These are phyloP conservation scores for Penicillium sp. DNA, from an alignment of 2,329 filamentous ascomycete genomes.

Conservation along the genomic window DNA sequence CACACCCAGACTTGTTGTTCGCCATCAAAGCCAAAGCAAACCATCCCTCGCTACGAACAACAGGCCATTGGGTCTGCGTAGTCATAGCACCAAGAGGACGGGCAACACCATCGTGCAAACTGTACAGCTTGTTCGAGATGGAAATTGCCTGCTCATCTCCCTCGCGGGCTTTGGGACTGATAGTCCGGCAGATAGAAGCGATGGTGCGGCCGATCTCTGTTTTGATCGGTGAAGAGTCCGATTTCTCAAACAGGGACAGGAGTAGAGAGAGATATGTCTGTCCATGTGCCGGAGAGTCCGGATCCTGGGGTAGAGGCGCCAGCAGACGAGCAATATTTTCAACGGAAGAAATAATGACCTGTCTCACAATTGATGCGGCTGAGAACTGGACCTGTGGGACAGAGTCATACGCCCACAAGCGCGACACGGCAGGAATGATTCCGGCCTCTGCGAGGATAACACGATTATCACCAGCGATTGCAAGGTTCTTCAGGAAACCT, in stretches of 20 bases:
- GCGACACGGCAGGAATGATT: slow-evolving; percentile 39
- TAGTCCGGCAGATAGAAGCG: slow-evolving; percentile 45
- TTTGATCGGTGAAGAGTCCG: slow-evolving; percentile 45
- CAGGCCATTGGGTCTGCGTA: slow-evolving; percentile 47
- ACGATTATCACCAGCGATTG: slow-evolving; percentile 45
- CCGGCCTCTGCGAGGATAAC: slow-evolving; percentile 38
- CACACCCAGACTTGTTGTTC: slow-evolving; percentile 32
- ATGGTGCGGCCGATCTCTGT: slow-evolving; percentile 49
- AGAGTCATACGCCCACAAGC: slow-evolving; percentile 42
- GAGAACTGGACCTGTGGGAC: slow-evolving; percentile 47
- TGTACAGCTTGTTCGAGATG: slow-evolving; percentile 36
- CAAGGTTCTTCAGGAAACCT: slow-evolving; percentile 50
- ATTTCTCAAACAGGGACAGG: slow-evolving; percentile 41
- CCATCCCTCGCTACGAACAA: slow-evolving; percentile 50
- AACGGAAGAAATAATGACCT: slow-evolving; percentile 38
- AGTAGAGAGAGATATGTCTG: slow-evolving; percentile 43
- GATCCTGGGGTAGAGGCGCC: slow-evolving; percentile 28
- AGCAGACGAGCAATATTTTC: slow-evolving; percentile 41
- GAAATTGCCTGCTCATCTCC: slow-evolving; percentile 19
- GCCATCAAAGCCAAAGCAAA: slow-evolving; percentile 51
- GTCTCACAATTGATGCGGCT: slow-evolving; percentile 42
- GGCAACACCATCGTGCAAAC: slow-evolving; percentile 35
- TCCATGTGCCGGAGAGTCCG: slow-evolving; percentile 27
- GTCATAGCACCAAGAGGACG: slow-evolving; percentile 45
- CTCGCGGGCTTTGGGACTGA: slow-evolving; percentile 31